phyloP scores from a whole-genome alignment of 2,329 filamentous ascomycete genomes.

The Lachnellula hyalina region DNA sequence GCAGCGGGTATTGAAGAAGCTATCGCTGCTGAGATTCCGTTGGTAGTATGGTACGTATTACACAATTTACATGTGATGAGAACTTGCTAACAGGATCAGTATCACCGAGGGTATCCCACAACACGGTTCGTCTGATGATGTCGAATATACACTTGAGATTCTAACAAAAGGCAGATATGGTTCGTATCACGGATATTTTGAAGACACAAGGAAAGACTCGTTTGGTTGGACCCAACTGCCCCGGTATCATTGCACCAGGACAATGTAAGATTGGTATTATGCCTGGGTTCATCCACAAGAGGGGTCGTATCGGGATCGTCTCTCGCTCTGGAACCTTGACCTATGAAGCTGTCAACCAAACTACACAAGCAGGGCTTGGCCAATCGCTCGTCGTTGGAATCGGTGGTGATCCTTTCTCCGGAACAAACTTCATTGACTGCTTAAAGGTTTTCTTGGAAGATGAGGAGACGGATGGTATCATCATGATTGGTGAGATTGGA shows the following conservation, averaged over 20 bases:
- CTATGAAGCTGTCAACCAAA: conserved; percentile 99
- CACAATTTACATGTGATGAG: conserved; percentile 15
- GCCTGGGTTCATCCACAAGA: conserved; percentile 99
- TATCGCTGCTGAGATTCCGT: conserved; percentile 83
- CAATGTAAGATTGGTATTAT: conserved; percentile 99
- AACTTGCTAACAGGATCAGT: conserved; percentile 30
- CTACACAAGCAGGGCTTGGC: conserved; percentile 90
- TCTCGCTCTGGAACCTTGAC: conserved; percentile 96
- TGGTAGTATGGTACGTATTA: conserved; percentile 71
- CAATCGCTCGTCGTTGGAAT: conserved; percentile 98
- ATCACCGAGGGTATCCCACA: conserved; percentile 98
- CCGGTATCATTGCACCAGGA: conserved; percentile 88
- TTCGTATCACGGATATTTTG: conserved; percentile 95
- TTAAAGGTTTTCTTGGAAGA: conserved; percentile 95
- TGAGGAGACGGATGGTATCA: conserved; percentile 95
- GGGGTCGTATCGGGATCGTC: conserved; percentile 96
- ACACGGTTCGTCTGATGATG: conserved; percentile 60
- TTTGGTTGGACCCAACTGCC: conserved; percentile 96
- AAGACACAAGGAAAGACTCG: conserved; percentile 97
- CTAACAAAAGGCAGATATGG: conserved; percentile 67
- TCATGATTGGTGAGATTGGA: conserved; percentile 99
- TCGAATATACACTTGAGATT: conserved; percentile 8
- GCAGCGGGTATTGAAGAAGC: conserved; percentile 97
- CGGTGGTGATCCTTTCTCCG: conserved; percentile 96
- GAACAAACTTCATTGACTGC: conserved; percentile 99